Base-by-base conservation (phyloP, 257 asterid species). In the Fraxinus americana region DNA sequence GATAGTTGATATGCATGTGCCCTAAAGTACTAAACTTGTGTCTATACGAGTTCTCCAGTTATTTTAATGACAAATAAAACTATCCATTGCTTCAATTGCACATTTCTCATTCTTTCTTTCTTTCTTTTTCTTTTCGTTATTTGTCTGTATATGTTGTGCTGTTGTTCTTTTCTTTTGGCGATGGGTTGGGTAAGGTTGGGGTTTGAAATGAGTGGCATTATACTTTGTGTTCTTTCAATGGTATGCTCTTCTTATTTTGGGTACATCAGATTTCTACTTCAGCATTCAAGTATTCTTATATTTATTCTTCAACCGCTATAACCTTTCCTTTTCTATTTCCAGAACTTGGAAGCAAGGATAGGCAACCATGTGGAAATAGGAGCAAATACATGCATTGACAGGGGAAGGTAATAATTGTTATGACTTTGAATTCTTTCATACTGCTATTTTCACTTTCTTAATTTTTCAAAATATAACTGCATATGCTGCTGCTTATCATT, bases 341-440 rank as follows among this genome's bases (percentile, higher is more conserved):
- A 93, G 98, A 80, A 38, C 82, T 78, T 93, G 87, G 85, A 85
- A 81, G 97, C 85, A 83, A 86, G 79, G 75, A 87, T 93, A 72
- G 99, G 98, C 72, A 85, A 88, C 84, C 89, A 87, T 63, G 98
- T 95, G 68, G 98, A 93, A 81, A 89, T 95, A 21, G 99, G 99
- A 81, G 94, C 99, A 77, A 93, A 93, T 77, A 85, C 97, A 1
- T 93, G 98, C 88, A 90, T 95, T 34, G 99, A 95, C 79, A 88
- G 94, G 84, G 98, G 98, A 86, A 93, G 99, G 99, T 95, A 77
- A 87, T 75, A 36, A 35, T 14, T n/a, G 6, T 21, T 29, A 70
- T 63, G 70, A 41, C 75, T 77, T 54, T 72, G 61, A 72, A 29
- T 17, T 70, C 63, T 77, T 74, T 32, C 41, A 69, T 72, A 17